Percentiles rank a stretch among this genome's conserved stretches.
These are phyloP conservation scores for Plenodomus lindquistii DNA, from an alignment of 2,329 filamentous ascomycete genomes.

Conservation along the genomic window DNA sequence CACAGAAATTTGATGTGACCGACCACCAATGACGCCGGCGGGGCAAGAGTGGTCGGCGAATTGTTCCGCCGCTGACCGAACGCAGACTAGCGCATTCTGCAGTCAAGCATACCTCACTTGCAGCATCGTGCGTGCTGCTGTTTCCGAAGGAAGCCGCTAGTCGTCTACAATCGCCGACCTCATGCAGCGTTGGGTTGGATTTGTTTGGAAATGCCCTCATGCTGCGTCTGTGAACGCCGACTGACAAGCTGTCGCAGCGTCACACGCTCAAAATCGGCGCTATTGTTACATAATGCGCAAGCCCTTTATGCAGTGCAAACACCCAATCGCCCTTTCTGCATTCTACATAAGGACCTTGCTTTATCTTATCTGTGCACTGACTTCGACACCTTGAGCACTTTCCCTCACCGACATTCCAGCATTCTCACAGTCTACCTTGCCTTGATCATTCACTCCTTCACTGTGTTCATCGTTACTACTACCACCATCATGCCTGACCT, in stretches of 20 bases:
- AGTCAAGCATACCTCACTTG: slow-evolving; percentile 8
- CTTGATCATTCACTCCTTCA: not conserved
- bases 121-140: slow-evolving; percentile 12
- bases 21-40: slow-evolving; percentile 32
- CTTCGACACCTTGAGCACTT: not conserved
- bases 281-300: slow-evolving; percentile 36
- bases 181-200: slow-evolving; percentile 2
- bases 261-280: slow-evolving; percentile 18
- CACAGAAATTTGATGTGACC: slow-evolving; percentile 38
- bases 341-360: slow-evolving; percentile 12
- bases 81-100: slow-evolving; percentile 7
- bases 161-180: slow-evolving; percentile 8
- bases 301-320: slow-evolving; percentile 10
- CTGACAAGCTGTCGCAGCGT: slow-evolving; percentile 24
- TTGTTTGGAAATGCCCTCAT: slow-evolving; percentile 9
- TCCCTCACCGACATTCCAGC: not conserved
- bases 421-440: not conserved
- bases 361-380: slow-evolving; percentile 5
- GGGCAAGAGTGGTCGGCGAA: slow-evolving; percentile 20
- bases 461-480: not conserved
- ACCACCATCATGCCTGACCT: slow-evolving; percentile 25
- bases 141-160: slow-evolving; percentile 31
- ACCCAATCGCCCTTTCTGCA: slow-evolving; percentile 9
- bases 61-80: slow-evolving; percentile 15
- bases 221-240: slow-evolving; percentile 6